Base-by-base conservation (phyloP, 257 asterid genomes). In the Coffea eugenioides region DNA sequence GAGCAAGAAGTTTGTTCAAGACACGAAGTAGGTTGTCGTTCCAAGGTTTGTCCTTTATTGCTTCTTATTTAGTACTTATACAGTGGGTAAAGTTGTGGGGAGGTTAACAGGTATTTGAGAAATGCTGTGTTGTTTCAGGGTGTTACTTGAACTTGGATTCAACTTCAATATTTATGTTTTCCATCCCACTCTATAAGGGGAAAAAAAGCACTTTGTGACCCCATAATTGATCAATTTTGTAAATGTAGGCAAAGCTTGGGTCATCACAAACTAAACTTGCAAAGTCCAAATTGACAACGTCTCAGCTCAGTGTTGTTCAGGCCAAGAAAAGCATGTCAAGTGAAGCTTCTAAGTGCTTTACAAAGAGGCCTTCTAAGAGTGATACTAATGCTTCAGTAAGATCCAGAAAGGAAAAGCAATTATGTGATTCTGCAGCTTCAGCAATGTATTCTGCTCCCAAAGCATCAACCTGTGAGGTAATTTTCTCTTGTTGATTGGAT, bases 391-490 rank as follows among this genome's bases (percentile, higher is more conserved):
- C 72, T 80, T 82, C 36, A 57, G 36, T 64, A 71, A 85, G 83
- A 86, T 56, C 82, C 18, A 82, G 79, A 65, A 80, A 81, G 59
- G 92, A 81, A 75, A 87, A 80, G 45, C 87, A 79, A 76, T 56
- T 71, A 73, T 56, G 79, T 7, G 77, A 74, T 23, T 77, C 87
- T 79, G 65, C 78, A 36, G 65, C 79, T 80, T 74, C 84, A 80
- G 79, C 52, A 70, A 79, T 82, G 71, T 52, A 43, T 51, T 66
- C 89, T 80, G 80, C 71, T 23, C 77, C 76, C 16, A 84, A 76
- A 81, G 79, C 81, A 64, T 62, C 80, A 23, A 89, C 82, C 79
- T 20, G 56, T 27, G 88, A 87, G 95, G 97, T 93, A 72, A 67
- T 71, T 75, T 73, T 75, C 72, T 75, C 74, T n/a, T 79, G 48